Percentiles rank a stretch among this genome's conserved stretches.
Conservation (phyloP, 441 rosid genomes). For the Euphorbia corollata region DNA sequence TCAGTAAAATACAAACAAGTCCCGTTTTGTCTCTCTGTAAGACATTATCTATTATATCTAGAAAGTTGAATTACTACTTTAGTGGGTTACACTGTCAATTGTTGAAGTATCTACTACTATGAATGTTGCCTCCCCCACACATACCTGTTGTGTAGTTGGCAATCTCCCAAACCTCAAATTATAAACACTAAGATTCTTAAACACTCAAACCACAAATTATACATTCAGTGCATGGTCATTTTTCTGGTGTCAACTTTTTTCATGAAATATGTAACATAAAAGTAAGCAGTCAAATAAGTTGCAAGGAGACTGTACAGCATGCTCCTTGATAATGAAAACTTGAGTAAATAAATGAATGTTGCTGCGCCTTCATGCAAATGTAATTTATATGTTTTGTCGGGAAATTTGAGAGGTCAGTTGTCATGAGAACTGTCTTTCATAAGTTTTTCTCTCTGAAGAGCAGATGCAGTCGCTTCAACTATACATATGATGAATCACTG, state of each 20-base stretch:
- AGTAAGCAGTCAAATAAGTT: neutral
- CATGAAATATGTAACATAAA: too few relatives aligned
- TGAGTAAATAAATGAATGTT: neutral
- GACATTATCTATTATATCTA: neutral
- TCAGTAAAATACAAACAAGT: conserved; percentile 14
- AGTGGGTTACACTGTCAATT: neutral
- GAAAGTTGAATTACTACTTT: neutral
- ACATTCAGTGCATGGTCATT: neutral
- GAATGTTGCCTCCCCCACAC: neutral
- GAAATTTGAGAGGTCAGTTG: neutral
- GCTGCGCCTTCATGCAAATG: neutral
- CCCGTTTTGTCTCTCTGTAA: conserved; percentile 21
- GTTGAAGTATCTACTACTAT: neutral
- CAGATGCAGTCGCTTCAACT: neutral
- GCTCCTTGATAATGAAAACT: neutral
- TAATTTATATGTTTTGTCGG: neutral
- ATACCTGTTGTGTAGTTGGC: too few relatives aligned
- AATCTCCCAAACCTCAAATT: neutral
- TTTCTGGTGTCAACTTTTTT: neutral
- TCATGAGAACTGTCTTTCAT: neutral
- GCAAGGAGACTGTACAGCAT: neutral
- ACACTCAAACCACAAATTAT: neutral
- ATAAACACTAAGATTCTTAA: neutral
- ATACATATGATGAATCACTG: neutral
- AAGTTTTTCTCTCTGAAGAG: neutral